Evolutionary conservation across 768 basidiomycete genomes (phyloP).

Genomic region (Epithele typhae): DNA sequence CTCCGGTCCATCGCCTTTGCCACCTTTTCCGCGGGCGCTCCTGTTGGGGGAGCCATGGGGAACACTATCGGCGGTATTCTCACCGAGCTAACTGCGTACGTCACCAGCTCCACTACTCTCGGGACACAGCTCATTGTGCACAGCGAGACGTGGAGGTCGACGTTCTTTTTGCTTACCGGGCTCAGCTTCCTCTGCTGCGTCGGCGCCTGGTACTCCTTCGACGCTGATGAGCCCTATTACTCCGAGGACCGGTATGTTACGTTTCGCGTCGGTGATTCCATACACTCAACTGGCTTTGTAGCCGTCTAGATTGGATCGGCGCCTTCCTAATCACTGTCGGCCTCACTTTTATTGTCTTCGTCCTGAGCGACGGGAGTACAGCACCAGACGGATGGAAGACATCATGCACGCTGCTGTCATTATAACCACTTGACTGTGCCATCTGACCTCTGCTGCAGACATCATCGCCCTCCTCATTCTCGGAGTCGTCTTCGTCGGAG

Average conservation of each 20-base stretch:
- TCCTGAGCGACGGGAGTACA: slow-evolving; percentile 62
- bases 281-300: background rate
- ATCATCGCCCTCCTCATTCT: slow-evolving; percentile 68
- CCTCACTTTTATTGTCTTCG: slow-evolving; percentile 67
- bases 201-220: slow-evolving; percentile 56
- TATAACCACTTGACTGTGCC: slow-evolving; percentile 1
- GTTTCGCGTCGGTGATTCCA: background rate
- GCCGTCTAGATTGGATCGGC: slow-evolving; percentile 75
- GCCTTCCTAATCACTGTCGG: slow-evolving; percentile 61
- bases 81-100: slow-evolving; percentile 46
- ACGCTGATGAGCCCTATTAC: slow-evolving; percentile 41
- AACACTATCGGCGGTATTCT: slow-evolving; percentile 64
- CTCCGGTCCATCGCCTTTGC: slow-evolving; percentile 77
- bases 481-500: slow-evolving; percentile 49
- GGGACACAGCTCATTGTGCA: background rate
- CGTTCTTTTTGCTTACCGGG: slow-evolving; percentile 57
- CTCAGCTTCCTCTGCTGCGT: slow-evolving; percentile 49
- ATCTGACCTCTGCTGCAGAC: slow-evolving; percentile 34
- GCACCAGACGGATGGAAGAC: slow-evolving; percentile 61
- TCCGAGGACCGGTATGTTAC: slow-evolving; percentile 20
- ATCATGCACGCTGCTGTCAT: slow-evolving; percentile 34
- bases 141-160: slow-evolving; percentile 59
- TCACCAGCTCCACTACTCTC: background rate
- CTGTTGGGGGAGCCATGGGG: slow-evolving; percentile 74
- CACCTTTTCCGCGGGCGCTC: slow-evolving; percentile 80